A percentile compares a stretch with the other conserved stretches of the same genome.
phyloP scores from a whole-genome alignment of 1,139 yeast genomes.

The Candida sanyaensis region DNA sequence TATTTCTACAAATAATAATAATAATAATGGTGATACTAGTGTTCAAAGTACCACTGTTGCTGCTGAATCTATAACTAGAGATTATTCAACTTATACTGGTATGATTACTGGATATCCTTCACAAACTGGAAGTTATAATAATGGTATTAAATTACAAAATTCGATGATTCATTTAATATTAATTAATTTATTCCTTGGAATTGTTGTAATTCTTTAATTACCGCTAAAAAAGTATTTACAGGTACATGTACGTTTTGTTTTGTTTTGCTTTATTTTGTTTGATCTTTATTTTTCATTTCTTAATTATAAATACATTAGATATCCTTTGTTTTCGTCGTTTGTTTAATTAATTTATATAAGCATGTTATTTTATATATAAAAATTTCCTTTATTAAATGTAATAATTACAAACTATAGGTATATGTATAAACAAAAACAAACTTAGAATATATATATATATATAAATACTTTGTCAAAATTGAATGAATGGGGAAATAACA shows the following conservation, averaged over 20 bases:
- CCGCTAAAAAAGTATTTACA: not conserved
- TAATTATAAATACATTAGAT: not conserved
- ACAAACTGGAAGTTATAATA: constrained; percentile 1
- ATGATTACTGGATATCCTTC: not conserved
- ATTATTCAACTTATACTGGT: constrained; percentile 1
- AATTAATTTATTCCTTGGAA: not conserved
- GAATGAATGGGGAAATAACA: not conserved
- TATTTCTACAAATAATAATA: too few species aligned
- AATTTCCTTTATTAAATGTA: not conserved
- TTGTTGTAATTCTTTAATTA: not conserved
- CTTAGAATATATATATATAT: too few species aligned
- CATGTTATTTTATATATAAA: not conserved
- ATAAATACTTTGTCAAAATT: too few species aligned
- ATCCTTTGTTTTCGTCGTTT: not conserved
- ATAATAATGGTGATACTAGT: not conserved
- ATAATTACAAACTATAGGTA: not conserved
- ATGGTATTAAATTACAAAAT: not conserved
- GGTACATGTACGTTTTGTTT: not conserved
- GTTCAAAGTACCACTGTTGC: not conserved
- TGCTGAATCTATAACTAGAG: not conserved
- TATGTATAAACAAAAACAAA: not conserved
- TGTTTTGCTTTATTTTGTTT: too few species aligned
- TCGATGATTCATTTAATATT: not conserved
- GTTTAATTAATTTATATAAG: too few species aligned
- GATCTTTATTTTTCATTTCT: not conserved